Evolutionary conservation across 2,329 filamentous ascomycete genomes (phyloP), one percentile per base, ranked within the genome.

Genomic region (Colletotrichum sp.): DNA sequence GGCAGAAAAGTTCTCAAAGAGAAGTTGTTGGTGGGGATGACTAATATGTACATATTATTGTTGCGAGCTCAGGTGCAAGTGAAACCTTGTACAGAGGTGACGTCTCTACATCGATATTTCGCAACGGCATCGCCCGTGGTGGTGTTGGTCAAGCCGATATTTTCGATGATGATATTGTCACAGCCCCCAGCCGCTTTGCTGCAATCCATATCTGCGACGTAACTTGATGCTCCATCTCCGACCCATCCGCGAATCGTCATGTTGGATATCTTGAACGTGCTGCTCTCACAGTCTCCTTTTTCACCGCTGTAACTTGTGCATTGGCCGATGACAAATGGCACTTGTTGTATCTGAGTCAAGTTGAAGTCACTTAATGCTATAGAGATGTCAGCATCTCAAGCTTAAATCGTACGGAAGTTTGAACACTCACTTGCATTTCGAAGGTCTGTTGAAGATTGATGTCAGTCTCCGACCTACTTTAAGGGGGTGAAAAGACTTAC

Each of bases 201-300:
- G 26, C 55, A 58, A 58, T 58, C 55, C 55, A 58, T 58, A 18
- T 58, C 55, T 18, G 55, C 55, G 26, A 58, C 55, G 16, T 58
- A 58, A 18, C 55, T 58, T 26, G 55, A 58, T 24, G 55, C 55
- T 28, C 55, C 55, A 6, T 58, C 55, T 1, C 55, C 55, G 4
- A 58, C 26, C 55, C 55, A 58, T 1, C 6, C 55, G 4, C 13
- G 24, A 28, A 28, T 8, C 55, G 26, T 28, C 55, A 58, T 28
- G 0, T 58, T 18, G 3, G 55, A 58, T 24, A 28, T 28, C 5
- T 58, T 58, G 55, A 26, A 58, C 3, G 13, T 58, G 21, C 55
- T 58, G 55, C 55, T 58, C 24, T 58, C 55, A 13, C 43, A 48
- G n/a, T 48, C 43, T 21, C 43, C 43, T 1, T 12, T 48, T 13